Conservation (phyloP, 768 basidiomycete species). For the Auriscalpium microsporum region DNA sequence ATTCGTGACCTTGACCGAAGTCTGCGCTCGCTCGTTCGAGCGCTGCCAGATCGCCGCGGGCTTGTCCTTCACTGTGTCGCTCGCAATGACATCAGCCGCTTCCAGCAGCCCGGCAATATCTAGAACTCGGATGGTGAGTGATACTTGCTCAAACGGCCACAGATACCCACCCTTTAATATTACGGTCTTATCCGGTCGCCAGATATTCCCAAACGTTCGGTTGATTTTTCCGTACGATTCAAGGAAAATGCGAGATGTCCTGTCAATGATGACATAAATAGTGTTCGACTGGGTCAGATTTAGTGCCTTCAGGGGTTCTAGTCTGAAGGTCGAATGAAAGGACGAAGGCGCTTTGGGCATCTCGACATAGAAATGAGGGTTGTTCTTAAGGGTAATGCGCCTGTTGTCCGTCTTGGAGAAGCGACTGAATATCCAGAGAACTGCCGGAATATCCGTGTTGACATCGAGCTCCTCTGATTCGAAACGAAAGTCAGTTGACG, state of each 20-base stretch:
- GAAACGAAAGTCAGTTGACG: too few species aligned
- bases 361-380: slow-evolving; percentile 4
- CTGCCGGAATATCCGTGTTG: background rate
- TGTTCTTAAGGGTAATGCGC: slow-evolving; percentile 3
- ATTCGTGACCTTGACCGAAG: background rate
- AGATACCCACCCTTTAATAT: slow-evolving; percentile 2
- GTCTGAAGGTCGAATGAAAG: background rate
- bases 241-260: slow-evolving; percentile 1
- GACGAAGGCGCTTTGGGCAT: background rate
- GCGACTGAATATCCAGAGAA: slow-evolving; percentile 8
- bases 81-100: background rate
- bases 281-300: too few species aligned
- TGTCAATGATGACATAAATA: slow-evolving; percentile 2
- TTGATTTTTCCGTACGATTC: background rate
- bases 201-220: slow-evolving; percentile 2
- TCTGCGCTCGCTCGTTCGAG: background rate
- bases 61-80: background rate
- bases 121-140: background rate
- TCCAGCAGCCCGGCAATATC: background rate
- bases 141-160: background rate
- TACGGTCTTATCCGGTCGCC: background rate
- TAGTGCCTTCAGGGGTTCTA: background rate
- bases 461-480: slow-evolving; percentile 1
- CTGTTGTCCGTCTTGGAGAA: background rate
- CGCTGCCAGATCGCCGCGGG: background rate